These are phyloP conservation scores for Septoria petroselini DNA, from an alignment of 2,329 filamentous ascomycete genomes.

Conservation along the genomic window DNA sequence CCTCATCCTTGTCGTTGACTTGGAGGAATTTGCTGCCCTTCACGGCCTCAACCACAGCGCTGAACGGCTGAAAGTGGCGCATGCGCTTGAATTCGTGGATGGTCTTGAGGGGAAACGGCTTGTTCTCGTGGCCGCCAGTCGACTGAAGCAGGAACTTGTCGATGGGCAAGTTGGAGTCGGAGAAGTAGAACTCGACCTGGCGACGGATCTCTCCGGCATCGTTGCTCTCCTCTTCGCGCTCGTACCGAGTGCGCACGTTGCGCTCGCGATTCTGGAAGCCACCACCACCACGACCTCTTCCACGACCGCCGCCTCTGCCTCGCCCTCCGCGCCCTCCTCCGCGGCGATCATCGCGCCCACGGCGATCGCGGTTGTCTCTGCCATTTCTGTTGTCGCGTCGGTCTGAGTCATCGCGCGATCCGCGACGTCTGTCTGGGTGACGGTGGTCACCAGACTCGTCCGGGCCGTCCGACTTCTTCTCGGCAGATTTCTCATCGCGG, in stretches of 20 bases:
- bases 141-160: constrained; percentile 83
- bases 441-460: constrained; percentile 19
- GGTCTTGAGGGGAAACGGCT: constrained; percentile 71
- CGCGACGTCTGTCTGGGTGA: constrained; percentile 19
- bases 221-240: constrained; percentile 63
- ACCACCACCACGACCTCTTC: constrained; percentile 18
- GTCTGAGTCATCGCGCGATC: constrained; percentile 14
- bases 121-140: constrained; percentile 76
- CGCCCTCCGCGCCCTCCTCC: constrained; percentile 19
- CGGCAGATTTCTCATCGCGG: constrained; percentile 16
- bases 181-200: constrained; percentile 97
- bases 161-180: constrained; percentile 80
- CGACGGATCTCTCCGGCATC: constrained; percentile 79
- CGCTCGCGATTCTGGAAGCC: constrained; percentile 19
- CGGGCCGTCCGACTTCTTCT: constrained; percentile 18
- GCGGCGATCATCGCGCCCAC: constrained; percentile 6
- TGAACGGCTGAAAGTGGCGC: constrained; percentile 87
- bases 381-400: constrained; percentile 23
- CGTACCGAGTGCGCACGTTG: constrained; percentile 33
- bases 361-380: constrained; percentile 22
- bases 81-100: constrained; percentile 92
- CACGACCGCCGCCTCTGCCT: constrained; percentile 12
- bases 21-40: constrained; percentile 72
- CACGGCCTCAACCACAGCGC: constrained; percentile 76
- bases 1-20: constrained; percentile 68